These are phyloP conservation scores for Lachancea dasiensis DNA, from an alignment of 805 yeast species.

Conservation along the genomic window DNA sequence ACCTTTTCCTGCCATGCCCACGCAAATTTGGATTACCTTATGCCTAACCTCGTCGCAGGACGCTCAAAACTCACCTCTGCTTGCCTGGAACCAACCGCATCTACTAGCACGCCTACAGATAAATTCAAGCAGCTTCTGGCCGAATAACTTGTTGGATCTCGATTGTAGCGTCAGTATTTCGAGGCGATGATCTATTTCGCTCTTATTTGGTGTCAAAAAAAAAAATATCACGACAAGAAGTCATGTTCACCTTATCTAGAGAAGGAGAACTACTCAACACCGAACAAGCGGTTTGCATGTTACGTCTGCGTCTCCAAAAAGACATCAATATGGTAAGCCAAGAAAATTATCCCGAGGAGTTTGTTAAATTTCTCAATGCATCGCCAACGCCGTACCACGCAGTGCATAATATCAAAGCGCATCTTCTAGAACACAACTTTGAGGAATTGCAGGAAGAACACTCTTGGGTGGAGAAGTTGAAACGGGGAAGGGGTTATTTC, in stretches of 20 bases:
- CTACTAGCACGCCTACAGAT: no score
- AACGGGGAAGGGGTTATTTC: conserved; percentile 61
- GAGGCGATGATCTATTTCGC: not conserved
- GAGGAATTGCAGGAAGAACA: conserved; percentile 64
- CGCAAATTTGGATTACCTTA: no score
- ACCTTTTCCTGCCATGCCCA: no score
- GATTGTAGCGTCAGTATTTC: not conserved
- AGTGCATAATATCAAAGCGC: conserved; percentile 56
- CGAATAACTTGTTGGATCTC: no score
- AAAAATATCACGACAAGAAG: not conserved
- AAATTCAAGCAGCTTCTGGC: no score
- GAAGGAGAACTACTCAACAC: no score
- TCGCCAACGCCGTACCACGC: conserved; percentile 97
- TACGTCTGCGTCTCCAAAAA: conserved; percentile 24
- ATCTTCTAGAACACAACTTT: conserved; percentile 59
- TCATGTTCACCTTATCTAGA: not conserved
- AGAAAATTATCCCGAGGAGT: conserved; percentile 40
- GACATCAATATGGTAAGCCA: conserved; percentile 17
- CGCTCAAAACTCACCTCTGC: no score
- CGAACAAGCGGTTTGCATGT: conserved; percentile 15
- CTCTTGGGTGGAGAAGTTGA: conserved; percentile 55
- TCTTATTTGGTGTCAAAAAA: not conserved
- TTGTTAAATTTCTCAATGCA: conserved; percentile 68
- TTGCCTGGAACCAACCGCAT: no score
- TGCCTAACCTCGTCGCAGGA: no score